Base-by-base conservation (phyloP, 192 early-diverging fungal species). In the Oehlia diaphana region DNA sequence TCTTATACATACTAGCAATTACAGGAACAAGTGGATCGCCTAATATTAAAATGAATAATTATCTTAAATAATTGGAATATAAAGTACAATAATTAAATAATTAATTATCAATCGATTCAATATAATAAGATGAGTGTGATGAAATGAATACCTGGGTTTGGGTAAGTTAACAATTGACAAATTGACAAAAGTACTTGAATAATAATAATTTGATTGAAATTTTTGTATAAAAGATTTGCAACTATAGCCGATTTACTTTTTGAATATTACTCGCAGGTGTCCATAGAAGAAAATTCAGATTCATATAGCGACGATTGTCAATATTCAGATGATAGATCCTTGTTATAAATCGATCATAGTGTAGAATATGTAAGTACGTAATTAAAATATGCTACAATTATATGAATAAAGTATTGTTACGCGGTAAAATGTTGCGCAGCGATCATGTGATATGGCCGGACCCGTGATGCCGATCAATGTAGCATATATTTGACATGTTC, bases 291-390 rank as follows among this genome's bases (percentile, higher is more conserved):
- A 99, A 98, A 85, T 99, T 96, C 86, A 99, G 4, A 4, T 37
- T 37, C 2, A 37, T 37, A 37, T 37, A 4, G 35, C 98, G 96
- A 85, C 97, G 97, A 86, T 90, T 92, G 89, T 99, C 97, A 86
- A 99, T 98, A 90, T 99, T 99, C 66, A 96, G 96, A 87, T 99
- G 98, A 83, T 99, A 99, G 80, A 99, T 97, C 80, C 92, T 89
- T 67, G 97, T 99, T 78, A 92, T 97, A 86, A 98, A 99, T 85
- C 90, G 93, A 99, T 89, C 91, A n/a, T 94, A 80, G 14, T 58
- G 70, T 42, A 16, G 4, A 6, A 26, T 19, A 1, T 49, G 19
- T 58, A 21, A 58, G 16, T 0, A 47, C 10, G 44, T 21, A 67
- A 33, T 61, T n/a, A 65, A 63, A 47, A 6, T 9, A 70, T 39